Base-by-base conservation (phyloP, 2,329 filamentous ascomycete species). In the Emmonsiellopsis sp. region DNA sequence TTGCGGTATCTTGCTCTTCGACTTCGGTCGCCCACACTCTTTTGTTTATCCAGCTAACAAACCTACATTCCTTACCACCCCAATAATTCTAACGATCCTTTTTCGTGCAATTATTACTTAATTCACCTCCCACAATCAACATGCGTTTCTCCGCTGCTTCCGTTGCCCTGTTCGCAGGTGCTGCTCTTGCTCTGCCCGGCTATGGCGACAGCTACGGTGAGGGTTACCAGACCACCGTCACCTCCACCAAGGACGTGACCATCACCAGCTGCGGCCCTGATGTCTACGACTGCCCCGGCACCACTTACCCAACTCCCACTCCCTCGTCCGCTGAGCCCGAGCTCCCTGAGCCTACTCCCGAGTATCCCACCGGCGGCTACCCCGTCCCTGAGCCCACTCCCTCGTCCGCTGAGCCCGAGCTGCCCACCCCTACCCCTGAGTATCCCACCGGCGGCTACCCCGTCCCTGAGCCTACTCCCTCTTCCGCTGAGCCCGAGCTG, bases 201-300 rank as follows among this genome's bases (percentile, higher is more conserved):
- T 57, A 58, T 56, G 65, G 10, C 6, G 38, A 32, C 37, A 20
- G 20, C 10, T 40, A 50, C n/a, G 34, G 26, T 0, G 38, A 35
- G 11, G 15, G 32, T 41, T 3, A 42, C 16, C 49, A 37, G 56
- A 53, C 66, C 61, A 76, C 79, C 64, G 72, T 82, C 72, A 81
- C 79, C 77, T 70, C 73, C 65, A 82, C 79, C 60, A 75, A 81
- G 66, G 74, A 77, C 66, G 73, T 80, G 61, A 84, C 81, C 71
- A 73, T 84, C 77, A 84, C 79, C 69, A 81, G 78, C 51, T 84
- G 81, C 76, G 76, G 70, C 55, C 73, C 80, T 49, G 75, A 76
- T 57, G 80, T 85, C 65, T 78, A 79, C 68, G 65, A 85, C 80
- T 86, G 84, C 70, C 69, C 70, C 45, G 68, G 62, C 56, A 53